Base-by-base conservation (phyloP, 192 early-diverging fungal genomes). In the Mortierella claussenii region DNA sequence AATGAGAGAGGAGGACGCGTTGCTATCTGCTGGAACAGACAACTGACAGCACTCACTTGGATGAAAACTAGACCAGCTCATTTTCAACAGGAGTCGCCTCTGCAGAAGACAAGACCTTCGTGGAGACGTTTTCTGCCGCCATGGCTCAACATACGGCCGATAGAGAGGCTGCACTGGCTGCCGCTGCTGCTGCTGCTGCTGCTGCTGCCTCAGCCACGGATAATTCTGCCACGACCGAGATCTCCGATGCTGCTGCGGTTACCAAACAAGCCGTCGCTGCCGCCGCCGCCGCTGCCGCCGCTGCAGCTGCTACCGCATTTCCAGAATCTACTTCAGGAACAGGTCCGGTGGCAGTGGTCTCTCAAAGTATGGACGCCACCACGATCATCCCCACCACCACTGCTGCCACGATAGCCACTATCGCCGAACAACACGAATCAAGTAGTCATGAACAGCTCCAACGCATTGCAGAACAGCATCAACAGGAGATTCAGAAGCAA, bases 381-480 rank as follows among this genome's bases (percentile, higher is more conserved):
- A 40, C 37, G 10, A 49, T 30, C 21, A 40, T 10, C 13, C 7
- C 37, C 13, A 40, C 37, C 13, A 13, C 37, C 7, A 40, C 37
- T 40, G 13, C 37, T 40, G 13, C 37, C 37, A 40, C 37, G 7
- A 40, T 13, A 40, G 13, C 37, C 37, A 40, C 37, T 13, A 40
- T 40, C 37, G 13, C 37, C 7, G 37, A 40, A 40, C 37, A 40
- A 40, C 37, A n/a, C n/a, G n/a, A n/a, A n/a, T n/a, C 13, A 37
- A 47, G 27, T 32, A 31, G 24, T 17, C 73, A 61, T 27, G 73
- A 76, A 15, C 42, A 76, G 27, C 73, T 76, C 26, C 49, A 67
- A 34, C 73, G 73, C 8, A 66, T 76, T 30, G 73, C 73, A 4
- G 51, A 60, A n/a, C 73, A 76, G 18, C 57, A 66, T 34, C 73